Conservation (phyloP, 2,329 filamentous ascomycete species). For the Pezicula neosporulosa region DNA sequence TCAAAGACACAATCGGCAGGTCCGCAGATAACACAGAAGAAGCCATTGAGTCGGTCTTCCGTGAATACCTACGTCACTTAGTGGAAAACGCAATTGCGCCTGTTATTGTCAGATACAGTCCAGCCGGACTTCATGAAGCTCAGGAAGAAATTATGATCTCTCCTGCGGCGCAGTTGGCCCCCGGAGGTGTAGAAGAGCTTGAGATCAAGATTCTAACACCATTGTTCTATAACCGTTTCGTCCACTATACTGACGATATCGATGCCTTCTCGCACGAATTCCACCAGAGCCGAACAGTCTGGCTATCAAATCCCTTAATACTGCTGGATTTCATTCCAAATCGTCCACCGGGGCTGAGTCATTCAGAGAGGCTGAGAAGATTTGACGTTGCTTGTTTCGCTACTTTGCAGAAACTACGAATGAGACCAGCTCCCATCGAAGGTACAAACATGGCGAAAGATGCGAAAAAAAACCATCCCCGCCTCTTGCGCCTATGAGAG, state of each 20-base stretch:
- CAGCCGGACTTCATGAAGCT: constrained; percentile 42
- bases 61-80: constrained; percentile 43
- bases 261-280: constrained; percentile 60
- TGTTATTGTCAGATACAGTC: constrained; percentile 49
- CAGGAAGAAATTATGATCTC: constrained; percentile 37
- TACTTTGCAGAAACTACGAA: background rate
- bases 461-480: background rate
- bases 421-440: background rate
- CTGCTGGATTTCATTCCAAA: background rate
- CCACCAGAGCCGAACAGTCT: constrained; percentile 55
- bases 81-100: constrained; percentile 42
- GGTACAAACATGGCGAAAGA: background rate
- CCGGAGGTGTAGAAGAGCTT: constrained; percentile 31
- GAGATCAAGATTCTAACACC: constrained; percentile 60
- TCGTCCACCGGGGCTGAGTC: background rate
- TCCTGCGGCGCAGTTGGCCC: constrained; percentile 15
- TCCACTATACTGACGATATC: constrained; percentile 58
- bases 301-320: constrained; percentile 44
- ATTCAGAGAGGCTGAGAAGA: too few species aligned
- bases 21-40: constrained; percentile 47
- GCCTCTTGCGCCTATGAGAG: background rate
- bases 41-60: constrained; percentile 43
- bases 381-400: background rate
- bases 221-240: constrained; percentile 63
- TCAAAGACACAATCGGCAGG: constrained; percentile 51